A percentile compares a stretch with the other conserved stretches of the same genome.
Evolutionary conservation across 768 basidiomycete genomes (phyloP).

Genomic region (Boletus subparvulus): DNA sequence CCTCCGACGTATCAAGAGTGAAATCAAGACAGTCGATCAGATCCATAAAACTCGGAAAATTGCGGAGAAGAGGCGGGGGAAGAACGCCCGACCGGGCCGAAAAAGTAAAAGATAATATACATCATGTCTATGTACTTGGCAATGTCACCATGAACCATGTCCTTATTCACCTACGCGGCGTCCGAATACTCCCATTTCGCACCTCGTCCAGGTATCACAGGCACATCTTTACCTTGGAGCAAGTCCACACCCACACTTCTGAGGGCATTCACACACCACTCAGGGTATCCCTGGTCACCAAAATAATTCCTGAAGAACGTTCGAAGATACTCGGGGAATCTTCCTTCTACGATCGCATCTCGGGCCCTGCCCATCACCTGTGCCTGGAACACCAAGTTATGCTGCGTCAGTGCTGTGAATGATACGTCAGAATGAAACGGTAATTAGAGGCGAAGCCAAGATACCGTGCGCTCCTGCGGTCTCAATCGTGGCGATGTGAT

Average conservation of each 20-base stretch:
- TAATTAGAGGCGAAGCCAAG: slow-evolving; percentile 17
- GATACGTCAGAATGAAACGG: slow-evolving; percentile 15
- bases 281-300: slow-evolving; percentile 72
- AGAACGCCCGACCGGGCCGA: slow-evolving; percentile 73
- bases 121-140: slow-evolving; percentile 2
- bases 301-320: slow-evolving; percentile 80
- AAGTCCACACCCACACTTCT: slow-evolving; percentile 82
- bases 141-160: background rate
- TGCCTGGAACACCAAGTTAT: slow-evolving; percentile 85
- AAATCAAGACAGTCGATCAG: slow-evolving; percentile 85
- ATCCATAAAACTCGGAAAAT: slow-evolving; percentile 75
- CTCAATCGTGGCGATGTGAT: slow-evolving; percentile 75
- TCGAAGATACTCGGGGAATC: slow-evolving; percentile 75
- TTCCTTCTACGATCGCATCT: slow-evolving; percentile 74
- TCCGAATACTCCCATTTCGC: slow-evolving; percentile 82
- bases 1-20: slow-evolving; percentile 65
- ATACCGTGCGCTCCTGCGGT: slow-evolving; percentile 85
- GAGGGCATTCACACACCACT: slow-evolving; percentile 87
- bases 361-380: slow-evolving; percentile 84
- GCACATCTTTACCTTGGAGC: slow-evolving; percentile 51
- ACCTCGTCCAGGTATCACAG: slow-evolving; percentile 58
- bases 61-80: slow-evolving; percentile 64
- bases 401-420: slow-evolving; percentile 68
- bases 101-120: slow-evolving; percentile 30
- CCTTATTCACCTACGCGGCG: slow-evolving; percentile 18